These are phyloP conservation scores for Vigna nakashimae DNA, from an alignment of 306 rosid genomes.

Conservation along the genomic window DNA sequence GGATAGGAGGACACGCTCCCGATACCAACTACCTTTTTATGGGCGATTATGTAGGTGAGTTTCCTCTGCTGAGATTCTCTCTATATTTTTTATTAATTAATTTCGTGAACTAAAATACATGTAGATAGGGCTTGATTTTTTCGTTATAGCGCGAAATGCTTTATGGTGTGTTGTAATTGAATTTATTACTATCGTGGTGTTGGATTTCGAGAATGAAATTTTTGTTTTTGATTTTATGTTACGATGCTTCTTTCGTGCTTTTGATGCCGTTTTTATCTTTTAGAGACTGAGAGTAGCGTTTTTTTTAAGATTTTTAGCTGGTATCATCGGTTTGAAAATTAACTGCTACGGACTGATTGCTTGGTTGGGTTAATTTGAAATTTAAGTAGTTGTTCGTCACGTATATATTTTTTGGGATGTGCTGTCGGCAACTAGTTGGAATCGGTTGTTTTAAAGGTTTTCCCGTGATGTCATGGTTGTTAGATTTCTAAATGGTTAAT, in stretches of 20 bases:
- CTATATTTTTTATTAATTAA: not conserved
- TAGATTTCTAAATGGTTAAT: not conserved
- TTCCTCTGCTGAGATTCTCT: not conserved
- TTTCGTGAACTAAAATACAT: not conserved
- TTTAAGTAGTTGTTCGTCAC: not conserved
- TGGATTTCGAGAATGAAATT: constrained; percentile 12
- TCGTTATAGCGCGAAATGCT: not conserved
- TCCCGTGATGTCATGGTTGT: not conserved
- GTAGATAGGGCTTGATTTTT: constrained; percentile 32
- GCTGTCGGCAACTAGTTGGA: constrained; percentile 35
- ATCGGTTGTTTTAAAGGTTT: constrained; percentile 3
- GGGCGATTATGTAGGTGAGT: constrained; percentile 99
- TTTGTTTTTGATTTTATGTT: not conserved
- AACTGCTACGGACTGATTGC: not conserved
- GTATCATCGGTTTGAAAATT: constrained; percentile 3
- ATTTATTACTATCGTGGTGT: not conserved
- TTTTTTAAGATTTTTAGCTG: not conserved
- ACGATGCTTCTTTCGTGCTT: not conserved
- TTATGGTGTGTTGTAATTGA: constrained; percentile 19
- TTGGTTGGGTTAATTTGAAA: not conserved
- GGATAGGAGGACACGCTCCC: constrained; percentile 94
- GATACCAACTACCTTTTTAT: constrained; percentile 94
- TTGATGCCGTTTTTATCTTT: not conserved
- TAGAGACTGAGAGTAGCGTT: not conserved
- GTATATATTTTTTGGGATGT: not conserved